Conservation (phyloP, 805 yeast species). For the Kazachstania martiniae region DNA sequence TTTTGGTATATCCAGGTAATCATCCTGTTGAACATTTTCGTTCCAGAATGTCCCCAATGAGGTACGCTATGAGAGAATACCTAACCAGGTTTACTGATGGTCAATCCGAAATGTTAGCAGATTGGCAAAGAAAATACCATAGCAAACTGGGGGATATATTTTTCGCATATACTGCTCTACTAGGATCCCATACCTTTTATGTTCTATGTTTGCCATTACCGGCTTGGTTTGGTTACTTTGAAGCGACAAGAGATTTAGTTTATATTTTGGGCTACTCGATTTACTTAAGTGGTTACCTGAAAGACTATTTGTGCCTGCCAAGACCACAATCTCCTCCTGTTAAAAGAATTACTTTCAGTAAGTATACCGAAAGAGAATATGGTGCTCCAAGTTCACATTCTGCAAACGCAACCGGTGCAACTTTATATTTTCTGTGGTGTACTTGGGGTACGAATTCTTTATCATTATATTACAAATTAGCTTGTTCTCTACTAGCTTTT, state of each 20-base stretch:
- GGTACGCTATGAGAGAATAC: slow-evolving; percentile 43
- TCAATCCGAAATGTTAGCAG: slow-evolving; percentile 53
- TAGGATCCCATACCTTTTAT: slow-evolving; percentile 91
- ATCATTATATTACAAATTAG: slow-evolving; percentile 2
- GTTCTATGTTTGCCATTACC: slow-evolving; percentile 81
- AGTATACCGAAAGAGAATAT: slow-evolving; percentile 83
- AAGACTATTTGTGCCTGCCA: slow-evolving; percentile 84
- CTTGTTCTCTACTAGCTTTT: slow-evolving; percentile 12
- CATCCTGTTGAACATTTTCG: slow-evolving; percentile 57
- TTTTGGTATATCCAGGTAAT: slow-evolving; percentile 60
- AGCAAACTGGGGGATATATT: slow-evolving; percentile 51
- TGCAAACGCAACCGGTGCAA: slow-evolving; percentile 84
- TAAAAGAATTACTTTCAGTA: slow-evolving; percentile 77
- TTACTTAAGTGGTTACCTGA: slow-evolving; percentile 59
- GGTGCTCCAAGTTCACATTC: slow-evolving; percentile 93
- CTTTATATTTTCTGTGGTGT: slow-evolving; percentile 36
- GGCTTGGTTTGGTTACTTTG: slow-evolving; percentile 65
- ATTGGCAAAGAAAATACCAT: slow-evolving; percentile 44
- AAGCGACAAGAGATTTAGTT: slow-evolving; percentile 55
- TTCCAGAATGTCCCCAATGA: slow-evolving; percentile 40
- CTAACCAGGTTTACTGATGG: slow-evolving; percentile 48
- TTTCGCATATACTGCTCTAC: slow-evolving; percentile 79
- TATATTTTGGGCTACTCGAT: slow-evolving; percentile 52
- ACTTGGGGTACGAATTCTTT: slow-evolving; percentile 7
- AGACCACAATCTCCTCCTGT: slow-evolving; percentile 90